Evolutionary conservation across 192 early-diverging fungal species (phyloP), one percentile per base, ranked within the genome.

Genomic region (Linnemannia schmuckeri): DNA sequence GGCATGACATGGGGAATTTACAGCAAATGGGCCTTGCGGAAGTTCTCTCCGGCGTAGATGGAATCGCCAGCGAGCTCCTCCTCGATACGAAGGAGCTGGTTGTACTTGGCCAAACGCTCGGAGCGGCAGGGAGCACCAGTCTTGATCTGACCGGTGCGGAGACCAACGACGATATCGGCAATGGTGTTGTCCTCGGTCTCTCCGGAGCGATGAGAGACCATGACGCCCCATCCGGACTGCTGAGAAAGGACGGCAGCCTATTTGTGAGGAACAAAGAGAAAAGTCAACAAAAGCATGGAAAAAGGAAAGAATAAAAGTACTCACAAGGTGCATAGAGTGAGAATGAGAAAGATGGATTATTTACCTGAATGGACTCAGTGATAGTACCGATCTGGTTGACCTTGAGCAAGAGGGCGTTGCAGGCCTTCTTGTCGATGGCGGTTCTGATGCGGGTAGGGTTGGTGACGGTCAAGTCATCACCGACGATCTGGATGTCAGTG

Each of bases 341-440:
- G 24, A 15, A 22, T 3, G 20, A 24, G 22, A 41, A 61, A 27
- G n/a, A n/a, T 0, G 38, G 46, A 49, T 70, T 61, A 37, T 49
- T 77, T 86, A 86, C 88, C 73, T 82, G 68, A 91, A 99, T 99
- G 68, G 95, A 96, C 92, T 99, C 98, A 86, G 96, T 97, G 40
- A 99, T 93, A 76, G 97, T 97, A 74, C 98, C 98, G 90, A 99
- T 99, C 91, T 99, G 98, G 95, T 99, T 99, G 82, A 99, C 97
- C 93, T 99, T 99, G 88, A 99, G 94, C 84, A 99, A 91, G 55
- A 99, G 94, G 24, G 94, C 97, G 82, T 97, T 98, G 94, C 96
- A 96, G 72, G 97, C 92, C 93, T 96, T 98, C 94, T 97, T 95
- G 82, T 97, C 95, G 63, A 99, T 94, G 81, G 97, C 98, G 57